A percentile compares a stretch with the other conserved stretches of the same genome.
Conservation (phyloP, 2,329 filamentous ascomycete species). For the Paecilomyces formosus region DNA sequence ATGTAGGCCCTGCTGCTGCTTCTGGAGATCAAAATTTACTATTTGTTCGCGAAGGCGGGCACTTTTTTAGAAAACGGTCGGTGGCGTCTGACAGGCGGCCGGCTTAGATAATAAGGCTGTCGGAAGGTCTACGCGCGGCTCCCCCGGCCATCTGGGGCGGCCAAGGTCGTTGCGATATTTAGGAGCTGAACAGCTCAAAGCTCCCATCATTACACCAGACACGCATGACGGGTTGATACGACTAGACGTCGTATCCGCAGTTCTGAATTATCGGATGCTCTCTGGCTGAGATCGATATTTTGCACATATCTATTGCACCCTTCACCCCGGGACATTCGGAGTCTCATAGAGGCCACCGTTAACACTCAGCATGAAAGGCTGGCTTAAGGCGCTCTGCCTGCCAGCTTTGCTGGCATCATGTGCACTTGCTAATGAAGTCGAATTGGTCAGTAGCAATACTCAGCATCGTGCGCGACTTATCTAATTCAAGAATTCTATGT, state of each 20-base stretch:
- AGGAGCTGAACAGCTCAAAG: background rate
- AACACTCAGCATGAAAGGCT: constrained; percentile 31
- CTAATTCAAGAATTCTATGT: background rate
- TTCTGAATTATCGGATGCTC: background rate
- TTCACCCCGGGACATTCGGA: background rate
- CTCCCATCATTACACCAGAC: background rate
- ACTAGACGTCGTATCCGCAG: background rate
- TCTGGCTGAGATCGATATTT: background rate
- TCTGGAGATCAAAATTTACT: background rate
- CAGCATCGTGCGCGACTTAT: background rate
- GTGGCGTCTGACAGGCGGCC: constrained; percentile 13
- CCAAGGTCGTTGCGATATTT: constrained; percentile 1
- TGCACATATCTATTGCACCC: background rate
- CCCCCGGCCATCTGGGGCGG: constrained; percentile 15
- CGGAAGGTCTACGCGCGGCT: constrained; percentile 16
- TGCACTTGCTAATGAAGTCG: constrained; percentile 38
- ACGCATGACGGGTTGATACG: background rate
- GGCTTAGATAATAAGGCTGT: constrained; percentile 19
- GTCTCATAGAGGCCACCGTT: constrained; percentile 1
- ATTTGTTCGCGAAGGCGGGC: background rate
- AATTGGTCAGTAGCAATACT: constrained; percentile 28
- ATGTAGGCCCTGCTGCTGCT: background rate
- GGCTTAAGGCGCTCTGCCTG: constrained; percentile 27
- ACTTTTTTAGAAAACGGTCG: constrained; percentile 7
- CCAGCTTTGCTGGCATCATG: constrained; percentile 29